Conservation (phyloP, 2,329 filamentous ascomycete genomes). For the Microcyclospora pomicola region DNA sequence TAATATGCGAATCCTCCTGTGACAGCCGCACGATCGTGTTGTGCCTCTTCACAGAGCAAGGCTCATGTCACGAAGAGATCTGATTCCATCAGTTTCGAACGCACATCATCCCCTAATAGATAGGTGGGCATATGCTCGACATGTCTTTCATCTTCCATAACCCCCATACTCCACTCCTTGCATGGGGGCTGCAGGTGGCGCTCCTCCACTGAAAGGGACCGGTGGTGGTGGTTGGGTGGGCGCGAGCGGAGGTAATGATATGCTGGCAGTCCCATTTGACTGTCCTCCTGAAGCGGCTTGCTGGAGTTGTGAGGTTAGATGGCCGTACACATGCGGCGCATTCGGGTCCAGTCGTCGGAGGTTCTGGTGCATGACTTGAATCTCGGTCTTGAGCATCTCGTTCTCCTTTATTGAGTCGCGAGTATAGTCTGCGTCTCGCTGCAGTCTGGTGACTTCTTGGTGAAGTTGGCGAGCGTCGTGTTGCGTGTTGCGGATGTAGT, state of each 20-base stretch:
- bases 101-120: no score
- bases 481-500: slow-evolving; percentile 32
- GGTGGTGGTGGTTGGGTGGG: slow-evolving; percentile 8
- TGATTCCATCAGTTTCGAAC: no score
- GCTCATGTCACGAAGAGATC: no score
- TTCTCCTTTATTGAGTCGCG: slow-evolving; percentile 34
- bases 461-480: slow-evolving; percentile 26
- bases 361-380: slow-evolving; percentile 32
- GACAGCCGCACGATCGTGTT: no score
- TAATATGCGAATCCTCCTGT: no score
- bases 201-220: slow-evolving; percentile 17
- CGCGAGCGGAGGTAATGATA: slow-evolving; percentile 25
- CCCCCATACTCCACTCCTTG: slow-evolving; percentile 35
- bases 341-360: slow-evolving; percentile 33
- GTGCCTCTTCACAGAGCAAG: no score
- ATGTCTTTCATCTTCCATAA: slow-evolving; percentile 5
- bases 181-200: slow-evolving; percentile 28
- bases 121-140: neutral
- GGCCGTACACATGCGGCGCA: slow-evolving; percentile 34
- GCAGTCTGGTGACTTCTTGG: slow-evolving; percentile 27
- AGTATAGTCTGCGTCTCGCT: slow-evolving; percentile 30
- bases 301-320: slow-evolving; percentile 30
- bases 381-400: slow-evolving; percentile 32
- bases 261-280: slow-evolving; percentile 15
- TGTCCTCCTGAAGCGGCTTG: slow-evolving; percentile 23